Evolutionary conservation across 306 rosid species (phyloP).

Genomic region (Arachis stenosperma): DNA sequence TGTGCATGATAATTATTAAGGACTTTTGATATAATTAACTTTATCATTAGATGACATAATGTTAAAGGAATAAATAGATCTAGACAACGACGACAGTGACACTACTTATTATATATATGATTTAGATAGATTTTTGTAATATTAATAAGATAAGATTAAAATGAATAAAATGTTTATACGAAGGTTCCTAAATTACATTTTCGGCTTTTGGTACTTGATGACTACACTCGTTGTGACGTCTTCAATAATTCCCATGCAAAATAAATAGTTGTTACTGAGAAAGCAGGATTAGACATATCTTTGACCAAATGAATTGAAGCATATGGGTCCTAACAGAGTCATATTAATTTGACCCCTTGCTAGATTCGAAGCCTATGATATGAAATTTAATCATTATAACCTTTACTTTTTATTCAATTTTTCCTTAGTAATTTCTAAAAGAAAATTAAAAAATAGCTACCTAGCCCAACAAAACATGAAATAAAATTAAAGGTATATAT

Average conservation of each 20-base stretch:
- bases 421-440: not conserved
- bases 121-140: not conserved
- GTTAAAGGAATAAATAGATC: not conserved
- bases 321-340: conserved; percentile 54
- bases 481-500: too few species aligned
- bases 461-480: too few species aligned
- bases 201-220: conserved; percentile 11
- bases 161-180: not conserved
- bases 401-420: conserved; percentile 37
- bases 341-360: conserved; percentile 51
- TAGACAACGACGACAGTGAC: not conserved
- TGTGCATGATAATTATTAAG: not conserved
- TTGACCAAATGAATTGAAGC: conserved; percentile 50
- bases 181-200: conserved; percentile 9
- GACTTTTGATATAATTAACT: not conserved
- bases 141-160: not conserved
- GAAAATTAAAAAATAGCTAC: not conserved
- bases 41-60: too few species aligned
- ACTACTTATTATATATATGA: not conserved
- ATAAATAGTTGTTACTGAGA: conserved; percentile 35
- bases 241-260: conserved; percentile 37
- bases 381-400: conserved; percentile 41
- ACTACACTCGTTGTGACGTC: conserved; percentile 24
- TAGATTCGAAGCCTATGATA: conserved; percentile 39
- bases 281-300: conserved; percentile 40